phyloP scores from a whole-genome alignment of 2,329 filamentous ascomycete species.

The Lojkania enalia region DNA sequence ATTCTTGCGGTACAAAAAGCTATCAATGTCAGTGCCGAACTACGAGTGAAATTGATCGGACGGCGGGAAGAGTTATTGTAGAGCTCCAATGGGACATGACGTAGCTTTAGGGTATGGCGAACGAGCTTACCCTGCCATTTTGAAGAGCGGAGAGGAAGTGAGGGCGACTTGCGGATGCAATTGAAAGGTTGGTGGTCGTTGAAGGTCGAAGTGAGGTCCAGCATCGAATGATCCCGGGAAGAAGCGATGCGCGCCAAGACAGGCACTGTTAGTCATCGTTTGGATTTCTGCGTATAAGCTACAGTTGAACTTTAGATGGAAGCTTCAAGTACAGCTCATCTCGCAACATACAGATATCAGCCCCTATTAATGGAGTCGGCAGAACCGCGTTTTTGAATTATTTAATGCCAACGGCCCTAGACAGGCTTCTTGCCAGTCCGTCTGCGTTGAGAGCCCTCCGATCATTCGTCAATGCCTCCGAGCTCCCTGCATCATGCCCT shows the following conservation, averaged over 20 bases:
- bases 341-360: neutral
- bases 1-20: conserved; percentile 70
- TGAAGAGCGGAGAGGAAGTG: conserved; percentile 43
- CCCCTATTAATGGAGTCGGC: conserved; percentile 13
- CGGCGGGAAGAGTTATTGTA: conserved; percentile 16
- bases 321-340: conserved; percentile 1
- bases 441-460: conserved; percentile 47
- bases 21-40: conserved; percentile 36
- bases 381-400: conserved; percentile 15
- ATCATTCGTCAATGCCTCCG: conserved; percentile 31
- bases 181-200: conserved; percentile 36
- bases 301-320: neutral
- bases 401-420: conserved; percentile 51
- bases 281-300: neutral
- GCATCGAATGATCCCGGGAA: conserved; percentile 12
- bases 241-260: neutral
- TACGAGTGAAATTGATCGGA: conserved; percentile 13
- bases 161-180: conserved; percentile 33
- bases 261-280: conserved; percentile 1
- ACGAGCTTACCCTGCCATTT: conserved; percentile 48
- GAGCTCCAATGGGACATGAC: conserved; percentile 9
- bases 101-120: conserved; percentile 17
- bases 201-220: conserved; percentile 21
- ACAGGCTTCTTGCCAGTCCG: conserved; percentile 51
- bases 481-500: conserved; percentile 24